phyloP scores from a whole-genome alignment of 1,284 basidiomycete species.

The Stereum hirsutum region DNA sequence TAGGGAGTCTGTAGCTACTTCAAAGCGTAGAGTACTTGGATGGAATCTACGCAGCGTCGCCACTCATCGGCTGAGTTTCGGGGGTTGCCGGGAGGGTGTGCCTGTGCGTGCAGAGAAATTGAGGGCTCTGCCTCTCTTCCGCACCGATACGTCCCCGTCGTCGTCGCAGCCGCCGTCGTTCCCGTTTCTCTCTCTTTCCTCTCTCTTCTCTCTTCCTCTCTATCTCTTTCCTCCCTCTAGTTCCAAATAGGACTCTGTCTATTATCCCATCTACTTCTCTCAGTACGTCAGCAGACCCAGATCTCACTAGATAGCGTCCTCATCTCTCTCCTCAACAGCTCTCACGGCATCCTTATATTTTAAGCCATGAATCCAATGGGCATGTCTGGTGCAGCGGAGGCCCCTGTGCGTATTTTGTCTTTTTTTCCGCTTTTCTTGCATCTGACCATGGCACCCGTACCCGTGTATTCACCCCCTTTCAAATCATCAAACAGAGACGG shows the following conservation, averaged over 20 bases:
- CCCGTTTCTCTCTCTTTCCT: constrained; percentile 27
- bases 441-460: background rate
- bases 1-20: background rate
- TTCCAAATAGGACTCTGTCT: constrained; percentile 28
- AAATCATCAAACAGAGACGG: constrained; percentile 42
- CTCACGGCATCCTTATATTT: constrained; percentile 29
- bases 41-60: constrained; percentile 6
- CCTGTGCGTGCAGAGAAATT: no score
- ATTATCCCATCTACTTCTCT: constrained; percentile 20
- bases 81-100: constrained; percentile 18
- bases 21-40: background rate
- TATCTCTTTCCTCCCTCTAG: constrained; percentile 28
- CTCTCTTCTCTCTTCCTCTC: constrained; percentile 19
- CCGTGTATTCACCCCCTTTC: constrained; percentile 1
- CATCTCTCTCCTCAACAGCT: constrained; percentile 13
- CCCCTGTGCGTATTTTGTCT: constrained; percentile 46
- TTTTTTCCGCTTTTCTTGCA: constrained; percentile 3
- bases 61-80: constrained; percentile 10
- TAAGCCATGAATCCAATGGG: constrained; percentile 73
- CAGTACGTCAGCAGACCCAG: constrained; percentile 33
- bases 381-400: constrained; percentile 57
- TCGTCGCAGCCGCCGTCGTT: constrained; percentile 21
- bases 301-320: constrained; percentile 20
- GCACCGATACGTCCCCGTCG: constrained; percentile 4
- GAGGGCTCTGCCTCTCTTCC: background rate